Conservation (phyloP, 768 basidiomycete species). For the Kwoniella europaea region DNA sequence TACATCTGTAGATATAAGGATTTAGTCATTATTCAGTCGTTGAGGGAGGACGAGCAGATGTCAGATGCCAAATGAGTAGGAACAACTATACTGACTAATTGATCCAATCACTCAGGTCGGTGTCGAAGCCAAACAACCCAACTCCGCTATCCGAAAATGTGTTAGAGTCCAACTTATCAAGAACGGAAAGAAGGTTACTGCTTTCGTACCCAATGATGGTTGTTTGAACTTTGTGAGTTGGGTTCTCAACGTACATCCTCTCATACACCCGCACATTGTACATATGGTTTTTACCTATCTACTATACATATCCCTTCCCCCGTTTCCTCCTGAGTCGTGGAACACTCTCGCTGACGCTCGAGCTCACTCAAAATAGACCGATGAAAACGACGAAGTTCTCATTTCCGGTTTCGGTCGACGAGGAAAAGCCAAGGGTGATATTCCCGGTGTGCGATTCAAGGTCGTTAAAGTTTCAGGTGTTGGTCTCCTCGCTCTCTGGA, state of each 20-base stretch:
- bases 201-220: slow-evolving; percentile 81
- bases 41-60: neutral
- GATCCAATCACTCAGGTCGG: slow-evolving; percentile 66
- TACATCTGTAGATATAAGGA: no score
- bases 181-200: slow-evolving; percentile 99
- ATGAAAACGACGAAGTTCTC: slow-evolving; percentile 99
- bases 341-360: neutral
- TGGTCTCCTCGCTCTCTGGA: slow-evolving; percentile 96
- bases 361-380: slow-evolving; percentile 62
- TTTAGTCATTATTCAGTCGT: no score
- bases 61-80: no score
- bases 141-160: slow-evolving; percentile 99
- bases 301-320: no score
- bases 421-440: slow-evolving; percentile 99
- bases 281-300: no score
- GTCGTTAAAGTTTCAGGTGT: slow-evolving; percentile 99
- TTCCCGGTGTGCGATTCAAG: slow-evolving; percentile 99
- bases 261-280: no score
- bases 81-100: neutral
- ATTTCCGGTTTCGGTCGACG: slow-evolving; percentile 99
- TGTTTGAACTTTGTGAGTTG: slow-evolving; percentile 57
- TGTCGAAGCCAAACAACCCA: slow-evolving; percentile 99
- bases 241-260: no score
- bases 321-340: no score
- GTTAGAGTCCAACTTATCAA: slow-evolving; percentile 99